These are phyloP conservation scores for Zasmidium cellare DNA, from an alignment of 2,329 filamentous ascomycete genomes.

Conservation along the genomic window DNA sequence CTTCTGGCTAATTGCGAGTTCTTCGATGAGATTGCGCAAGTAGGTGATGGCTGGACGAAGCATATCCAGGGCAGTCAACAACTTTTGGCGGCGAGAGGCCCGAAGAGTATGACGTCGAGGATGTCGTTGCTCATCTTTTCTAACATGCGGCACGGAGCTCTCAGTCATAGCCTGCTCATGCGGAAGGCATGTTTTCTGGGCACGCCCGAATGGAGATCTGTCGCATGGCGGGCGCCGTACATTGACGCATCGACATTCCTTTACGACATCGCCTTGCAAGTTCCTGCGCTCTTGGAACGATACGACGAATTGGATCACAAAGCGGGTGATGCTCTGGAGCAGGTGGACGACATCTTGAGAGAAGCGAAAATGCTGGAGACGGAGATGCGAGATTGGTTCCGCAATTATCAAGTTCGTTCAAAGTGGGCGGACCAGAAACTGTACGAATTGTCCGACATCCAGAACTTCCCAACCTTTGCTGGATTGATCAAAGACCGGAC, in stretches of 20 bases:
- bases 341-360: slow-evolving; percentile 22
- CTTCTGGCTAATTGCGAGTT: slow-evolving; percentile 33
- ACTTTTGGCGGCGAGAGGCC: slow-evolving; percentile 31
- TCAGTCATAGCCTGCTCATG: slow-evolving; percentile 27
- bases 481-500: slow-evolving; percentile 26
- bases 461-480: slow-evolving; percentile 28
- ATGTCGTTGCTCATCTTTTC: slow-evolving; percentile 30
- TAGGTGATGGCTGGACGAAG: slow-evolving; percentile 28
- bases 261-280: slow-evolving; percentile 32
- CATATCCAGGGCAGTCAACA: slow-evolving; percentile 31
- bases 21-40: slow-evolving; percentile 32
- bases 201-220: slow-evolving; percentile 27
- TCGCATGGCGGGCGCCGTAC: slow-evolving; percentile 25
- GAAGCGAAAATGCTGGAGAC: slow-evolving; percentile 23
- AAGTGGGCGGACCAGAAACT: slow-evolving; percentile 7
- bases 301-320: slow-evolving; percentile 23
- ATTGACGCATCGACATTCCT: slow-evolving; percentile 27
- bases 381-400: slow-evolving; percentile 26
- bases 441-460: slow-evolving; percentile 21
- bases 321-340: slow-evolving; percentile 2
- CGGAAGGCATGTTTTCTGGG: slow-evolving; percentile 32
- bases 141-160: slow-evolving; percentile 28
- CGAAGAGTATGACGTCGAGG: slow-evolving; percentile 23
- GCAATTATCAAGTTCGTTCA: slow-evolving; percentile 18
- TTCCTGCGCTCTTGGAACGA: slow-evolving; percentile 29